phyloP scores from a whole-genome alignment of 257 asterid species.

The Gentiana macrophylla region DNA sequence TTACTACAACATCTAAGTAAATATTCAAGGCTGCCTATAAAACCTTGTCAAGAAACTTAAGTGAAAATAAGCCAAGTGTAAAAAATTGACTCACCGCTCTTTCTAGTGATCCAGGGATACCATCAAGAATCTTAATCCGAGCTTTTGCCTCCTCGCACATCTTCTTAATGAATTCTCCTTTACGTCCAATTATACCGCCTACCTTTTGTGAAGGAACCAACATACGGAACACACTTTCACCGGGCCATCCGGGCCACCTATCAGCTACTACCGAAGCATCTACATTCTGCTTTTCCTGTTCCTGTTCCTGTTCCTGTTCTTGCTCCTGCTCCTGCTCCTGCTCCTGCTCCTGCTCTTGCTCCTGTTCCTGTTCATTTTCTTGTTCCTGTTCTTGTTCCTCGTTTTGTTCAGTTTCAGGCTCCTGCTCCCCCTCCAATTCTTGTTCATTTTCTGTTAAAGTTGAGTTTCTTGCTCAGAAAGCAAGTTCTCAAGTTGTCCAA shows the following conservation, averaged over 20 bases:
- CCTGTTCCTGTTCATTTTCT: background rate
- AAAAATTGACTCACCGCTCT: slow-evolving; percentile 74
- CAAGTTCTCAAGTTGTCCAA: slow-evolving; percentile 13
- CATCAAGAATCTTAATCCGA: slow-evolving; percentile 94
- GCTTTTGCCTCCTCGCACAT: slow-evolving; percentile 94
- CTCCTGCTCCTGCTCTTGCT: too few species aligned
- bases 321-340: too few species aligned
- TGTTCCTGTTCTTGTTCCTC: too few species aligned
- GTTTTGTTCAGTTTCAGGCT: too few species aligned
- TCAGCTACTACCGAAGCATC: slow-evolving; percentile 41
- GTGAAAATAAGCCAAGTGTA: slow-evolving; percentile 1
- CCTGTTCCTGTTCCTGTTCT: background rate
- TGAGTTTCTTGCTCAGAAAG: slow-evolving; percentile 40
- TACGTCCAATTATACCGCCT: slow-evolving; percentile 96
- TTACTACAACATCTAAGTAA: too few species aligned
- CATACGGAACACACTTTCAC: slow-evolving; percentile 86
- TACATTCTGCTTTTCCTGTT: slow-evolving; percentile 33
- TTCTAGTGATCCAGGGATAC: slow-evolving; percentile 90
- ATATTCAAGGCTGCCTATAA: too few species aligned
- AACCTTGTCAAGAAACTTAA: background rate
- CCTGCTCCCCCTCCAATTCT: too few species aligned
- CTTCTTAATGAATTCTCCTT: slow-evolving; percentile 90
- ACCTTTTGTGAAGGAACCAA: slow-evolving; percentile 96
- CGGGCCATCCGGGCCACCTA: slow-evolving; percentile 99
- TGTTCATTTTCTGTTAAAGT: background rate